Evolutionary conservation across 768 basidiomycete species (phyloP).

Genomic region (Termitomyces sp.): DNA sequence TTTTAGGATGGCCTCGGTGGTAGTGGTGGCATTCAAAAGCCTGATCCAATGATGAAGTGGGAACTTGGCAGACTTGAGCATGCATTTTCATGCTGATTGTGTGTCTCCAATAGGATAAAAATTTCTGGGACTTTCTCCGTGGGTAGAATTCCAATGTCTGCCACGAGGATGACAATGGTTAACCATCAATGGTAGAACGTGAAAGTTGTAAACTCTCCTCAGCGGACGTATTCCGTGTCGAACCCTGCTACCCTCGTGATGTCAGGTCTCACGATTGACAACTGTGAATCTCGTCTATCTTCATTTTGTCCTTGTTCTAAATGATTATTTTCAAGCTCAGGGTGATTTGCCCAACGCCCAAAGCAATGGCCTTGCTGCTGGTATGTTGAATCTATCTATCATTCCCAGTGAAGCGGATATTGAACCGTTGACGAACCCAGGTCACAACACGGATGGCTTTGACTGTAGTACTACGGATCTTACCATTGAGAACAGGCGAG

Average conservation of each 20-base stretch:
- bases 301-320: neutral
- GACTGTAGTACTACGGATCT: conserved; percentile 38
- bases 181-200: conserved; percentile 31
- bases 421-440: conserved; percentile 18
- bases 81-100: neutral
- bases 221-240: conserved; percentile 36
- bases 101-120: conserved; percentile 28
- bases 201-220: conserved; percentile 41
- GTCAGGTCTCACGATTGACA: conserved; percentile 48
- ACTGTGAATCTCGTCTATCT: conserved; percentile 39
- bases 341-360: conserved; percentile 52
- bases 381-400: conserved; percentile 11
- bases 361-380: conserved; percentile 47
- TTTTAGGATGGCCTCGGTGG: conserved; percentile 38
- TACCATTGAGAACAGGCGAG: conserved; percentile 41
- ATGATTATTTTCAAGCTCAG: conserved; percentile 34
- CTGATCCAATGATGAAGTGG: conserved; percentile 45
- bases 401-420: neutral
- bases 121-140: conserved; percentile 38
- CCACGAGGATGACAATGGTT: neutral
- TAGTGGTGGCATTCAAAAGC: conserved; percentile 38
- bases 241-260: conserved; percentile 42
- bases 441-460: conserved; percentile 53
- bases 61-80: neutral
- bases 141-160: neutral